Percentiles rank a stretch among this genome's conserved stretches.
Conservation (phyloP, 257 asterid species). For the Solanum paucissectum region DNA sequence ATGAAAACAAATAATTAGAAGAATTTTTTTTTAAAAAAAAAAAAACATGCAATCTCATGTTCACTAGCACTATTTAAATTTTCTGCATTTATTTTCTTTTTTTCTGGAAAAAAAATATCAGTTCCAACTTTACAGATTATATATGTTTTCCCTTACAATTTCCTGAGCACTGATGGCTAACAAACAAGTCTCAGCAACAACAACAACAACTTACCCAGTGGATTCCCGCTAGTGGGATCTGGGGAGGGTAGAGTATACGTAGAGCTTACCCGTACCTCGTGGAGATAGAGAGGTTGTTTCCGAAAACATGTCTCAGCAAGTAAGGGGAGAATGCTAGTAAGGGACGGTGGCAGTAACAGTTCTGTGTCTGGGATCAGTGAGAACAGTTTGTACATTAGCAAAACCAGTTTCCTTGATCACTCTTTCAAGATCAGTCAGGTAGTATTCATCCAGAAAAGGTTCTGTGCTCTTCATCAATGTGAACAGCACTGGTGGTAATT, state of each 20-base stretch:
- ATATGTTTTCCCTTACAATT: not conserved
- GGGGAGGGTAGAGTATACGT: not conserved
- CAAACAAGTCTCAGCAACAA: not conserved
- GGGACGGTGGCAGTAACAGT: constrained; percentile 83
- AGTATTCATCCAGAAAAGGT: constrained; percentile 84
- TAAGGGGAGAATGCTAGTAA: constrained; percentile 1
- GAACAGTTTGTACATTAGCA: constrained; percentile 34
- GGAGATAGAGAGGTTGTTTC: not conserved
- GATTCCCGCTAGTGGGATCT: not conserved
- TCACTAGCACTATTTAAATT: not conserved
- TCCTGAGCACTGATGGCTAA: not conserved
- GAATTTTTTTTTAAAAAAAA: too few relatives aligned
- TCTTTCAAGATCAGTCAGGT: constrained; percentile 71
- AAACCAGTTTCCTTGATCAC: constrained; percentile 45
- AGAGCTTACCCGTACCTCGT: not conserved
- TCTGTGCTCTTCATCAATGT: constrained; percentile 95
- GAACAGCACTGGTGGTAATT: constrained; percentile 75
- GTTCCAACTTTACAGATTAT: not conserved
- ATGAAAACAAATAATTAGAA: not conserved
- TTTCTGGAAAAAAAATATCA: not conserved
- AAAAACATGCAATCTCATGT: not conserved
- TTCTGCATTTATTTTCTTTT: not conserved
- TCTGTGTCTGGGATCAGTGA: constrained; percentile 88
- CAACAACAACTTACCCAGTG: not conserved
- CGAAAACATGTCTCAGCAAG: not conserved